These are phyloP conservation scores for Dillenia suffruticosa DNA, from an alignment of 164 flowering plant species.

Conservation along the genomic window DNA sequence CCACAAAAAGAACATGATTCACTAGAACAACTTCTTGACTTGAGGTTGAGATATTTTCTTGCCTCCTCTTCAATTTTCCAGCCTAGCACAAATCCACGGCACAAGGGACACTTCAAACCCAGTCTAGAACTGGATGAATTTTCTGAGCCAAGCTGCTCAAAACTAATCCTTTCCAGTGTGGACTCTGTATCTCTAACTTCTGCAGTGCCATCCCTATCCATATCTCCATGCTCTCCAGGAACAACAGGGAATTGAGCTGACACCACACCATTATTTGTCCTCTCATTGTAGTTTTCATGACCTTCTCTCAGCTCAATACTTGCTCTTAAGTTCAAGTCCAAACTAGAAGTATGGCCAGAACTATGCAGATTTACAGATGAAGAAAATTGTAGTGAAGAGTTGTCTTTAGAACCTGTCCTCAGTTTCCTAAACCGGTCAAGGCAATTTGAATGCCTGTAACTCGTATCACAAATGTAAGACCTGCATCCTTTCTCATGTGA, in stretches of 20 bases:
- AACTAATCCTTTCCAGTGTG: slow-evolving; percentile 4
- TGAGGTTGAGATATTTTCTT: slow-evolving; percentile 38
- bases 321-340: slow-evolving; percentile 10
- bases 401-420: slow-evolving; percentile 6
- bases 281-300: slow-evolving; percentile 14
- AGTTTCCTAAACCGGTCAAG: slow-evolving; percentile 36
- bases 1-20: slow-evolving; percentile 47
- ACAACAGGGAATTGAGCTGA: slow-evolving; percentile 7
- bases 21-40: slow-evolving; percentile 42
- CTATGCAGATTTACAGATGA: background rate
- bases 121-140: slow-evolving; percentile 15
- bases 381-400: slow-evolving; percentile 11
- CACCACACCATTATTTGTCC: slow-evolving; percentile 7
- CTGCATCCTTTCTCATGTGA: slow-evolving; percentile 49
- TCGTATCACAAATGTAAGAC: slow-evolving; percentile 53
- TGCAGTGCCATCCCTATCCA: slow-evolving; percentile 8
- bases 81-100: slow-evolving; percentile 43
- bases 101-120: slow-evolving; percentile 40
- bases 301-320: slow-evolving; percentile 6
- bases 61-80: slow-evolving; percentile 45
- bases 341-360: slow-evolving; percentile 10
- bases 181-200: slow-evolving; percentile 18
- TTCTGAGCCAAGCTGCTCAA: slow-evolving; percentile 15
- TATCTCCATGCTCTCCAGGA: slow-evolving; percentile 1
- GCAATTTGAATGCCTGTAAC: slow-evolving; percentile 51